Percentiles rank a stretch among this genome's conserved stretches.
These are phyloP conservation scores for Peronospora destructor DNA, from an alignment of 352 stramenopile genomes.

Conservation along the genomic window DNA sequence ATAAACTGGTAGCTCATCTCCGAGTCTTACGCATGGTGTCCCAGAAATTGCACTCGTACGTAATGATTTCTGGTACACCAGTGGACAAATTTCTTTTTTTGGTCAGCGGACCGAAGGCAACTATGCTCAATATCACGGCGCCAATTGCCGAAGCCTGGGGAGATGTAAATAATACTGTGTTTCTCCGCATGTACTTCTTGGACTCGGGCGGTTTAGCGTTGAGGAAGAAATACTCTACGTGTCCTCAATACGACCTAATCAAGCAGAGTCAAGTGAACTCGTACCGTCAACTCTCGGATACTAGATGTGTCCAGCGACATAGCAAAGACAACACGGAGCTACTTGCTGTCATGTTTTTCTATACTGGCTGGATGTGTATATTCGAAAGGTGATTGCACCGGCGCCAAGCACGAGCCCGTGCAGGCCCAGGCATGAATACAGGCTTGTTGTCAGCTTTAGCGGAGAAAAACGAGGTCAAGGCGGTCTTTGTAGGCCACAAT, in stretches of 20 bases:
- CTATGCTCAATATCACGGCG: slow-evolving; percentile 38
- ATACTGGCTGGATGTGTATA: slow-evolving; percentile 39
- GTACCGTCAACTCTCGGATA: slow-evolving; percentile 30
- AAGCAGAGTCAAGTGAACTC: slow-evolving; percentile 45
- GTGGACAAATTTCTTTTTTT: too few species aligned
- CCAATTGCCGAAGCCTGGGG: slow-evolving; percentile 32
- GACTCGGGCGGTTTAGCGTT: background rate
- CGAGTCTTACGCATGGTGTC: too few species aligned
- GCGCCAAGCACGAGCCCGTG: slow-evolving; percentile 38
- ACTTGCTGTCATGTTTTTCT: slow-evolving; percentile 56
- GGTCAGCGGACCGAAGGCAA: slow-evolving; percentile 24
- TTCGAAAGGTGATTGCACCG: slow-evolving; percentile 18
- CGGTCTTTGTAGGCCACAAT: slow-evolving; percentile 52
- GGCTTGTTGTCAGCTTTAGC: slow-evolving; percentile 37
- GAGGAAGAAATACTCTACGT: slow-evolving; percentile 30
- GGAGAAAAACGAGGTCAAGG: slow-evolving; percentile 52
- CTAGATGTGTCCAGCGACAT: slow-evolving; percentile 17
- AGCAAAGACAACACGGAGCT: slow-evolving; percentile 14
- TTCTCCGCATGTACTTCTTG: slow-evolving; percentile 53
- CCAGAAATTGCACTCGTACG: too few species aligned
- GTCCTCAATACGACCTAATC: slow-evolving; percentile 47
- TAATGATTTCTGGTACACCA: too few species aligned
- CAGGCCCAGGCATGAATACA: slow-evolving; percentile 34
- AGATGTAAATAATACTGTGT: slow-evolving; percentile 4
- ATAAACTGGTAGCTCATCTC: too few species aligned